Conservation (phyloP, 225 moss, liverwort and hornwort species). For the Marchantia paleacea region DNA sequence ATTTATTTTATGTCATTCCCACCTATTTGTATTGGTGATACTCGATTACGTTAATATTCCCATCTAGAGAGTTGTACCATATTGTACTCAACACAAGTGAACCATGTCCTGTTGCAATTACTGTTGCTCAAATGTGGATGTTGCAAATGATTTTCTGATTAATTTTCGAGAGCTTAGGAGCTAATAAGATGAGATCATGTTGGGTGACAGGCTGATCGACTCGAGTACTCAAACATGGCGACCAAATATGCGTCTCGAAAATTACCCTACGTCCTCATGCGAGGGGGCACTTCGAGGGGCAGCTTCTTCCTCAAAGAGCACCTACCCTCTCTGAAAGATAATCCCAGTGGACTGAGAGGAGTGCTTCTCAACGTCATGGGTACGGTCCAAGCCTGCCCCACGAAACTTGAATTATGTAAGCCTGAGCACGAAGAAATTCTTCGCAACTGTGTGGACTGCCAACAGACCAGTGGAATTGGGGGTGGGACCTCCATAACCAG, state of each 20-base stretch:
- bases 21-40: no score
- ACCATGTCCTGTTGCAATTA: no score
- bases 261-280: conserved; percentile 59
- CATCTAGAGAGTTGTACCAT: no score
- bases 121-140: no score
- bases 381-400: not conserved
- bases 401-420: not conserved
- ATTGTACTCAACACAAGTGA: no score
- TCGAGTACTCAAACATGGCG: not conserved
- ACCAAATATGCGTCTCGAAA: not conserved
- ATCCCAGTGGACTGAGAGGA: conserved; percentile 25
- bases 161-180: no score
- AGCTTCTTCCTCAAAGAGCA: conserved; percentile 49
- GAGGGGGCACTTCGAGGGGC: conserved; percentile 59
- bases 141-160: no score
- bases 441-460: not conserved
- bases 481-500: conserved; percentile 48
- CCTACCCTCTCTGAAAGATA: conserved; percentile 28
- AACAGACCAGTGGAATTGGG: conserved; percentile 40
- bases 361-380: conserved; percentile 58
- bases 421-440: no score
- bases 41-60: no score
- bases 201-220: not conserved
- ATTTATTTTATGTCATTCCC: no score
- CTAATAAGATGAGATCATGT: not conserved